Conservation (phyloP, 2,329 filamentous ascomycete genomes). For the Ilyonectria destructans region DNA sequence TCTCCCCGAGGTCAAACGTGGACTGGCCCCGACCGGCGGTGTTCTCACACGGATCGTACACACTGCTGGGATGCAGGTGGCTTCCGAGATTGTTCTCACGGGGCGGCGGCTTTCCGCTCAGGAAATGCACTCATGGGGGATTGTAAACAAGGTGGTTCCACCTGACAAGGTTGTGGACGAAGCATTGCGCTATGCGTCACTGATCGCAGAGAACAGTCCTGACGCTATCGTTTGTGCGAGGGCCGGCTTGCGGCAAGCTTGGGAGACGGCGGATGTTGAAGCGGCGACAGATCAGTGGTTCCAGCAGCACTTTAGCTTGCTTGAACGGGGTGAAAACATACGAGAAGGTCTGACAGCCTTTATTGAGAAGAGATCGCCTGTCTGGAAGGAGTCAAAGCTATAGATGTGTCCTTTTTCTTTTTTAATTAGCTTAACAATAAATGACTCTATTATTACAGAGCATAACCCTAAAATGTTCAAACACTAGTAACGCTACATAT, state of each 20-base stretch:
- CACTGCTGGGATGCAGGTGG: conserved; percentile 44
- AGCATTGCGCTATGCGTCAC: conserved; percentile 47
- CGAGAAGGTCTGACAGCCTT: conserved; percentile 66
- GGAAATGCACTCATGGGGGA: conserved; percentile 46
- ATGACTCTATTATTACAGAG: too few relatives aligned
- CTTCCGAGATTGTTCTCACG: conserved; percentile 47
- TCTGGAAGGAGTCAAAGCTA: conserved; percentile 23
- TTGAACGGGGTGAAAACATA: conserved; percentile 63
- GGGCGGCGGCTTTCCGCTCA: conserved; percentile 40
- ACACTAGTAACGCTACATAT: too few relatives aligned
- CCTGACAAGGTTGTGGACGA: conserved; percentile 35
- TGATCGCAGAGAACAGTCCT: conserved; percentile 51
- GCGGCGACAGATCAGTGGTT: conserved; percentile 56
- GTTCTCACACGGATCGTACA: conserved; percentile 65
- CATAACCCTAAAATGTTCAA: too few relatives aligned
- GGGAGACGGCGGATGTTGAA: conserved; percentile 58
- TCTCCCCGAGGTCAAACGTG: conserved; percentile 67
- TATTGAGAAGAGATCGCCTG: conserved; percentile 58
- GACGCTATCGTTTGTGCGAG: conserved; percentile 58
- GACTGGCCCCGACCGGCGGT: conserved; percentile 66
- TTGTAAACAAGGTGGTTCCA: conserved; percentile 37
- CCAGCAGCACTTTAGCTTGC: conserved; percentile 56
- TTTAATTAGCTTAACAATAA: too few relatives aligned
- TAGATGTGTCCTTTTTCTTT: not conserved
- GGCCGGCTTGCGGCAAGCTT: conserved; percentile 54